phyloP scores from a whole-genome alignment of 192 early-diverging fungal genomes.

The Cetraspora pellucida region DNA sequence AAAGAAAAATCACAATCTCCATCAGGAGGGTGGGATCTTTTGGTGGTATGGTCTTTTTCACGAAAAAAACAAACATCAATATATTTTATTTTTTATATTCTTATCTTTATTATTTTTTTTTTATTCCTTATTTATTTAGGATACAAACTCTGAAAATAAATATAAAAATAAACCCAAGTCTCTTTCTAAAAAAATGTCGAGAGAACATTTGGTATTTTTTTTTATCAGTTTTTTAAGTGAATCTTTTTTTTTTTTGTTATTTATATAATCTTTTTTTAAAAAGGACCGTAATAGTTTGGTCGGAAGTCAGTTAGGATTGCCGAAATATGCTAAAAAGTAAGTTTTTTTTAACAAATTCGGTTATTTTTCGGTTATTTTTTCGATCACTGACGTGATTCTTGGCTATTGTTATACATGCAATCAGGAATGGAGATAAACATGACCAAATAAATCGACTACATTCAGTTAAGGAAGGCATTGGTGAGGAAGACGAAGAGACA shows the following conservation, averaged over 20 bases:
- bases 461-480: slow-evolving; percentile 34
- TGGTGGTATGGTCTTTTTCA: background rate
- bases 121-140: too few relatives aligned
- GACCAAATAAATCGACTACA: slow-evolving; percentile 35
- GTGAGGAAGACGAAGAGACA: slow-evolving; percentile 38
- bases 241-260: background rate
- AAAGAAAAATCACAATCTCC: background rate
- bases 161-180: too few relatives aligned
- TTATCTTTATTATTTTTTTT: background rate
- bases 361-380: too few relatives aligned
- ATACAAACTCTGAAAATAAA: too few relatives aligned
- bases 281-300: slow-evolving; percentile 15
- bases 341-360: background rate
- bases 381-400: background rate
- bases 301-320: background rate
- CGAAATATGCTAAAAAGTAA: background rate
- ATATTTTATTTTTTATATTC: background rate
- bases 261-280: background rate
- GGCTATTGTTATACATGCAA: background rate
- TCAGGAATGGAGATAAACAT: slow-evolving; percentile 9
- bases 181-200: too few relatives aligned
- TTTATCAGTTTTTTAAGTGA: background rate
- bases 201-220: background rate
- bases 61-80: background rate
- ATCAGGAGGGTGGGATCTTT: slow-evolving; percentile 12